A percentile compares a stretch with the other conserved stretches of the same genome.
These are phyloP conservation scores for Lojkania enalia DNA, from an alignment of 2,329 filamentous ascomycete genomes.

Conservation along the genomic window DNA sequence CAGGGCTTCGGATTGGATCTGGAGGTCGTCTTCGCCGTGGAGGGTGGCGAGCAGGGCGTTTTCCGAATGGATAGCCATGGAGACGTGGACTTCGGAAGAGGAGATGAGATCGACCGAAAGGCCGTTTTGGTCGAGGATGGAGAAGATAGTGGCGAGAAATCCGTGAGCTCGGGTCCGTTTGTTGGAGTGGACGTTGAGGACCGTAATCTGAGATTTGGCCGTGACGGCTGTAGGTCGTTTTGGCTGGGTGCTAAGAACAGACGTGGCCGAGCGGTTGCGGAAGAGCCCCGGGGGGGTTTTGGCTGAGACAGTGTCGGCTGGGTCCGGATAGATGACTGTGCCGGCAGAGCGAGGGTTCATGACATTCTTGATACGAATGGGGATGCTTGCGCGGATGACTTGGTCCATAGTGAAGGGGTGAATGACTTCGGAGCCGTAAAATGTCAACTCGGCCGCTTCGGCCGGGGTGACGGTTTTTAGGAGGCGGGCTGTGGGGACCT, in stretches of 20 bases:
- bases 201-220: slow-evolving; percentile 94
- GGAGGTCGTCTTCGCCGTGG: slow-evolving; percentile 52
- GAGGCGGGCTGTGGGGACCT: slow-evolving; percentile 91
- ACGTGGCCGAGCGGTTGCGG: slow-evolving; percentile 51
- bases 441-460: slow-evolving; percentile 91
- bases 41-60: slow-evolving; percentile 57
- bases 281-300: slow-evolving; percentile 56
- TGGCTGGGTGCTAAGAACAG: slow-evolving; percentile 51
- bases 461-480: slow-evolving; percentile 86
- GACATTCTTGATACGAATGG: slow-evolving; percentile 89
- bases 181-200: slow-evolving; percentile 98
- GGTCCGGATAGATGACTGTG: slow-evolving; percentile 82
- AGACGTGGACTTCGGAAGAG: slow-evolving; percentile 94
- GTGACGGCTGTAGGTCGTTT: slow-evolving; percentile 71
- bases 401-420: slow-evolving; percentile 99
- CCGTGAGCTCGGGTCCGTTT: slow-evolving; percentile 94
- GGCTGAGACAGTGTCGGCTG: slow-evolving; percentile 57
- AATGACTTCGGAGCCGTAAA: slow-evolving; percentile 80
- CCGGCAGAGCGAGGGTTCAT: slow-evolving; percentile 80
- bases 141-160: slow-evolving; percentile 93
- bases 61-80: slow-evolving; percentile 90
- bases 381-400: slow-evolving; percentile 74
- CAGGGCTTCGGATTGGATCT: slow-evolving; percentile 52
- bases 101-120: slow-evolving; percentile 96
- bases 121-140: slow-evolving; percentile 81